Base-by-base conservation (phyloP, 352 stramenopile genomes). In the Pythium vanterpoolii region DNA sequence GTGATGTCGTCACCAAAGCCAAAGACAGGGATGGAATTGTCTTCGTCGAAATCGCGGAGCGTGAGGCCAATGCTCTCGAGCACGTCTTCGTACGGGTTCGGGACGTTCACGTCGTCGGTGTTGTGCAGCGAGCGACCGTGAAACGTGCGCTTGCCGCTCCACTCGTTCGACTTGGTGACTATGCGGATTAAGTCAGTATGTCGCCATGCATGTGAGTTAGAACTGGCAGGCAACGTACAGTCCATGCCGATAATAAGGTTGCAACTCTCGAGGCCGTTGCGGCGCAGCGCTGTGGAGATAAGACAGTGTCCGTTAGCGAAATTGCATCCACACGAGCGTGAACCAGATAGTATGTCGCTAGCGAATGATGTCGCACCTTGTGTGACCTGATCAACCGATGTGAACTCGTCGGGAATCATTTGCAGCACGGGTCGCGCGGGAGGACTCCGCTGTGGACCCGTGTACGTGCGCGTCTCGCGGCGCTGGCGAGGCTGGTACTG, bases 101-200 rank as follows among this genome's bases (percentile, higher is more conserved):
- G 40, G 0, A 50, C 19, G 26, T 60, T 59, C 16, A 71, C 47
- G 10, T 89, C 66, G 50, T 83, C 78, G 24, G 82, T 86, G 43
- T 74, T 73, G 56, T 95, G 87, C 19, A 96, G 73, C 46, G 76
- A 81, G 30, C 73, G 71, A 5, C 83, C 83, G 18, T 62, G 56
- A 50, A 96, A 96, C 51, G 85, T 92, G 47, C 71, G 77, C 53
- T 91, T 95, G 47, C 87, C 87, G 42, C 80, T 96, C 86, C 85
- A 96, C 36, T 96, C 83, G 60, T 95, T 96, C 49, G 83, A 93
- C 66, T 94, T 96, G 47, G 87, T 96, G 70, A 87, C 85, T 95
- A 28, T 39, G 24, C 6, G 9, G 28, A 23, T 51, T 24, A 53
- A 16, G 14, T 1, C 23, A 16, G 10, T 11, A 30, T 53, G 27